Evolutionary conservation across 179 eudicot species (phyloP), one percentile per base, ranked within the genome.

Genomic region (Heliamphora pulchella): DNA sequence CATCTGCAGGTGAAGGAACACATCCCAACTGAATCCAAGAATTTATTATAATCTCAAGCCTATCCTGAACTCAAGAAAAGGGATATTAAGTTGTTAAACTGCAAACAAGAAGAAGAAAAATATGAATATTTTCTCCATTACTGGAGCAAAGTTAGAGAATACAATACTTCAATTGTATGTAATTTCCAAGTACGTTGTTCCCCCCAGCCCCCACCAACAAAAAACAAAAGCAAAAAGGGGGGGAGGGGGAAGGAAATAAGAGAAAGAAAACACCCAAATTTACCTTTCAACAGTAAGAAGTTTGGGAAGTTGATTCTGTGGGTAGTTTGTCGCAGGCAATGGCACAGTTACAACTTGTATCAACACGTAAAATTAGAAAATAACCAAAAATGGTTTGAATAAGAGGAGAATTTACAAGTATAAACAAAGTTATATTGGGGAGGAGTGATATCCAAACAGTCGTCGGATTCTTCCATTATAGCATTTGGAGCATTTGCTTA

Each of bases 1-100:
- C 97, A 88, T 96, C 94, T 77, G 97, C 97, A 18, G 98, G 99
- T 63, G 99, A 88, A 18, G 93, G 99, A 65, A 96, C 89, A 82
- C 78, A 81, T 80, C 91, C 87, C 53, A 72, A 81, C 77, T 81
- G 80, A 81, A 96, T 86, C 96, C 93, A 96, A 8, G 78, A 87
- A 77, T 89, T 80, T 78, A 96, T 87, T 81, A 96, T 90, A 55
- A 89, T 87, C 91, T 93, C 98, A 80, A 96, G 99, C 89, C 98
- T 92, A 86, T 89, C 97, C 98, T 96, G 93, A 83, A 90, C 20
- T 81, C 69, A 9, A 74, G 72, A 80, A 57, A 59, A 39, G 59
- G 47, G 55, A 78, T n/a, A 57, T 8, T 64, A 18, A 80, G 53
- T 31, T 6, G 46, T 8, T 1, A 47, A 15, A 74, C 9, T 31